A percentile compares a stretch with the other conserved stretches of the same genome.
Evolutionary conservation across 2,329 filamentous ascomycete species (phyloP).

Genomic region (Raffaelea albimanens): DNA sequence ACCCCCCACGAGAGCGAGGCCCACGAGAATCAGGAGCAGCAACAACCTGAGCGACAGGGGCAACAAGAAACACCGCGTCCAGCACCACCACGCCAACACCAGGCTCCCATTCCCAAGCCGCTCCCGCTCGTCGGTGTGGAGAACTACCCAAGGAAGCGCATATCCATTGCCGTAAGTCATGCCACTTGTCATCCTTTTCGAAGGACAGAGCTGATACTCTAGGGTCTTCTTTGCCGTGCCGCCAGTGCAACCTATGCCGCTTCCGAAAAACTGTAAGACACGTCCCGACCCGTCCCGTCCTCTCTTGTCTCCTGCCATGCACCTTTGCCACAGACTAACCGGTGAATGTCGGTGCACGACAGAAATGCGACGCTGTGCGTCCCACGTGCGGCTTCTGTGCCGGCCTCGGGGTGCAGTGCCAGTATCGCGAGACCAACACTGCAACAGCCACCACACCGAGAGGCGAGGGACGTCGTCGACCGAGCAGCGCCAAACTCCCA

Average conservation of each 20-base stretch:
- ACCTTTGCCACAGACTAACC: no score
- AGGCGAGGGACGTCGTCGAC: background rate
- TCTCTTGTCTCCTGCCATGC: background rate
- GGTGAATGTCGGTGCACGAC: background rate
- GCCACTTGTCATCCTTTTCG: background rate
- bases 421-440: slow-evolving; percentile 8
- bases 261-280: slow-evolving; percentile 8
- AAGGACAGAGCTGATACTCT: background rate
- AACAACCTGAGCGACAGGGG: background rate
- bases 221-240: background rate
- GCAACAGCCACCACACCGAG: background rate
- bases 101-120: background rate
- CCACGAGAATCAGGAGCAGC: background rate
- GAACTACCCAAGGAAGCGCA: slow-evolving; percentile 8
- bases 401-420: slow-evolving; percentile 9
- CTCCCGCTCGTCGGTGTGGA: slow-evolving; percentile 4
- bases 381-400: slow-evolving; percentile 10
- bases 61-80: no score
- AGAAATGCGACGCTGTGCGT: slow-evolving; percentile 11
- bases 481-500: background rate
- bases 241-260: slow-evolving; percentile 8
- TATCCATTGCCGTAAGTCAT: slow-evolving; percentile 6
- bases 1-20: background rate
- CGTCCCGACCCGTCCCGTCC: background rate
- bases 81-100: no score